These are phyloP conservation scores for Annulohypoxylon truncatum DNA, from an alignment of 2,329 filamentous ascomycete species.

Conservation along the genomic window DNA sequence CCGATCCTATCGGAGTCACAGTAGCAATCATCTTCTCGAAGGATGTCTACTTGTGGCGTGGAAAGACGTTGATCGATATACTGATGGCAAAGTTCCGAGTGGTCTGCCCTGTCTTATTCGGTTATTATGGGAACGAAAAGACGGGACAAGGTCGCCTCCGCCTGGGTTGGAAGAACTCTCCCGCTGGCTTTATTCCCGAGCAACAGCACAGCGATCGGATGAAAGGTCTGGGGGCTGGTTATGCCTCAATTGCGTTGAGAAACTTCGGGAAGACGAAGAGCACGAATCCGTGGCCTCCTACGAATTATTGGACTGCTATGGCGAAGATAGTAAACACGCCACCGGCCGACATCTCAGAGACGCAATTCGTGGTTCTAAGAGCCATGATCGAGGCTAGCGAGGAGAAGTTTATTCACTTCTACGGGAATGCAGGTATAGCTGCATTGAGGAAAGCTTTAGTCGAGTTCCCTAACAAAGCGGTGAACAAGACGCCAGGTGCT, in stretches of 20 bases:
- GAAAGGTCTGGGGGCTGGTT: conserved; percentile 86
- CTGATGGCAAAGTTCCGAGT: conserved; percentile 87
- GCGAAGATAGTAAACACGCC: conserved; percentile 82
- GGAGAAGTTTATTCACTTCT: conserved; percentile 81
- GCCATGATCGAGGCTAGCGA: conserved; percentile 79
- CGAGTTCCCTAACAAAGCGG: conserved; percentile 73
- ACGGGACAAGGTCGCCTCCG: conserved; percentile 73
- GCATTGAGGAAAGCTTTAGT: conserved; percentile 77
- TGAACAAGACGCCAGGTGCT: conserved; percentile 61
- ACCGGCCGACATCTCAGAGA: conserved; percentile 73
- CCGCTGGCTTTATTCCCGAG: conserved; percentile 68
- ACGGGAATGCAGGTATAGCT: conserved; percentile 79
- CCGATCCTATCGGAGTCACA: conserved; percentile 83
- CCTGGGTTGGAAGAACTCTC: conserved; percentile 78
- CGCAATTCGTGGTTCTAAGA: conserved; percentile 76
- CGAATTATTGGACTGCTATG: conserved; percentile 84
- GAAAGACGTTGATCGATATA: conserved; percentile 79
- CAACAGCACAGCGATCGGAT: conserved; percentile 84
- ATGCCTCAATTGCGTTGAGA: conserved; percentile 82
- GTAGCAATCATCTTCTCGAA: conserved; percentile 79
- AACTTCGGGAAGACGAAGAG: conserved; percentile 79
- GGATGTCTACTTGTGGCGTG: conserved; percentile 74
- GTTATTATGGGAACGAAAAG: conserved; percentile 79
- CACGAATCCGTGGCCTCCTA: conserved; percentile 79
- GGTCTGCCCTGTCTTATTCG: conserved; percentile 86